These are phyloP conservation scores for Clavulina sp. DNA, from an alignment of 768 basidiomycete species.

Conservation along the genomic window DNA sequence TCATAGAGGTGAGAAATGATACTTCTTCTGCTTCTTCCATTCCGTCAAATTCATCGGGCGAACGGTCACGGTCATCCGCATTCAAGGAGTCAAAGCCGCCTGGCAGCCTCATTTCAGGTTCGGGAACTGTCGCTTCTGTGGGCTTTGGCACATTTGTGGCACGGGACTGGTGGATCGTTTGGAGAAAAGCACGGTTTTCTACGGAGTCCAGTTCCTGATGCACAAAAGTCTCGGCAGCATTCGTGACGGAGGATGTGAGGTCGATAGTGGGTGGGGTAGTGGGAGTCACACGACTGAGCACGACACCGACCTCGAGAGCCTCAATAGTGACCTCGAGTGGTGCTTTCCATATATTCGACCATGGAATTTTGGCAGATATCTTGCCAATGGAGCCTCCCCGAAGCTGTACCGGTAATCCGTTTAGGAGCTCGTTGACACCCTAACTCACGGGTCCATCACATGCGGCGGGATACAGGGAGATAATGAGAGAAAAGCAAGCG, in stretches of 20 bases:
- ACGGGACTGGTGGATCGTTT: slow-evolving; percentile 41
- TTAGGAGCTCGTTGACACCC: slow-evolving; percentile 63
- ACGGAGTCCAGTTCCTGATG: slow-evolving; percentile 58
- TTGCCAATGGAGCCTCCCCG: slow-evolving; percentile 56
- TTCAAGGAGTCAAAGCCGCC: slow-evolving; percentile 49
- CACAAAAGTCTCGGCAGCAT: slow-evolving; percentile 74
- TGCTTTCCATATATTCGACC: slow-evolving; percentile 68
- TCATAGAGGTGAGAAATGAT: slow-evolving; percentile 61
- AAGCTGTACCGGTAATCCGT: slow-evolving; percentile 46
- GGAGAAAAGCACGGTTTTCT: slow-evolving; percentile 54
- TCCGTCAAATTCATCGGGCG: slow-evolving; percentile 11
- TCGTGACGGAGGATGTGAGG: slow-evolving; percentile 61
- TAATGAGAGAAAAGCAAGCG: neutral
- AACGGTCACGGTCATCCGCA: slow-evolving; percentile 36
- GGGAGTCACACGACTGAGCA: slow-evolving; percentile 22
- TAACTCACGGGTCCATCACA: no score
- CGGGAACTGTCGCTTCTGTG: neutral
- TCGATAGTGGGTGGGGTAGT: slow-evolving; percentile 17
- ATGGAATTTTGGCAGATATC: slow-evolving; percentile 64
- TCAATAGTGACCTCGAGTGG: slow-evolving; percentile 51
- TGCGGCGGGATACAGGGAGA: neutral
- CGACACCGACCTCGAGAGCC: slow-evolving; percentile 48
- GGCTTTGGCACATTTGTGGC: slow-evolving; percentile 9
- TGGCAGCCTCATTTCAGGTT: slow-evolving; percentile 17
- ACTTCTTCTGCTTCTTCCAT: slow-evolving; percentile 30